Conservation (phyloP, 2,329 filamentous ascomycete genomes). For the Epichloe baconii region DNA sequence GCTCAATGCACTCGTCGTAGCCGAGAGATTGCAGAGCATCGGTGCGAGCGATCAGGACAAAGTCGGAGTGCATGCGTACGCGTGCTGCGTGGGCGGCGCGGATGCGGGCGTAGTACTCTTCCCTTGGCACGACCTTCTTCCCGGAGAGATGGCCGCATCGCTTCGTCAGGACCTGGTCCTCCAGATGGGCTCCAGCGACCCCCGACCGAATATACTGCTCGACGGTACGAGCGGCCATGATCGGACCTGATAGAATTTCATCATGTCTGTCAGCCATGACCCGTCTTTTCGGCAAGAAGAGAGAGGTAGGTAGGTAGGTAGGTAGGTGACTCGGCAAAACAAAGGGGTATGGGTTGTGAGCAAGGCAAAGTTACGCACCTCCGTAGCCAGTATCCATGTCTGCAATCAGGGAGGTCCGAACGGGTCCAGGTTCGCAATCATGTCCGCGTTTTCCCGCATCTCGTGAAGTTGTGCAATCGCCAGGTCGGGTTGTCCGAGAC, state of each 20-base stretch:
- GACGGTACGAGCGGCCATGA: constrained; percentile 40
- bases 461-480: constrained; percentile 49
- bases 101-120: constrained; percentile 40
- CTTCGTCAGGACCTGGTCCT: constrained; percentile 52
- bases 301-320: too few relatives aligned
- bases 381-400: constrained; percentile 48
- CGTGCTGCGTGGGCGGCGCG: constrained; percentile 41
- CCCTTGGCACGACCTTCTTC: constrained; percentile 43
- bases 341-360: too few relatives aligned
- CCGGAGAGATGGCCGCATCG: constrained; percentile 51
- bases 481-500: constrained; percentile 50
- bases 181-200: constrained; percentile 47
- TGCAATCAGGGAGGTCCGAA: constrained; percentile 44
- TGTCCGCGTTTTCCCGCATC: constrained; percentile 49
- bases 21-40: constrained; percentile 45
- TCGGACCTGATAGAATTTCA: constrained; percentile 20
- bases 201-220: constrained; percentile 38
- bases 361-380: constrained; percentile 17
- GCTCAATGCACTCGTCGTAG: constrained; percentile 40
- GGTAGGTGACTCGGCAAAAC: not conserved
- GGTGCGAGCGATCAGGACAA: constrained; percentile 52
- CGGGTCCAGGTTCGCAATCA: constrained; percentile 48
- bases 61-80: constrained; percentile 35
- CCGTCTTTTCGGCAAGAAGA: not conserved
- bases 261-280: not conserved